Conservation (phyloP, 345 rosid genomes). For the Eucalyptus curtisii region DNA sequence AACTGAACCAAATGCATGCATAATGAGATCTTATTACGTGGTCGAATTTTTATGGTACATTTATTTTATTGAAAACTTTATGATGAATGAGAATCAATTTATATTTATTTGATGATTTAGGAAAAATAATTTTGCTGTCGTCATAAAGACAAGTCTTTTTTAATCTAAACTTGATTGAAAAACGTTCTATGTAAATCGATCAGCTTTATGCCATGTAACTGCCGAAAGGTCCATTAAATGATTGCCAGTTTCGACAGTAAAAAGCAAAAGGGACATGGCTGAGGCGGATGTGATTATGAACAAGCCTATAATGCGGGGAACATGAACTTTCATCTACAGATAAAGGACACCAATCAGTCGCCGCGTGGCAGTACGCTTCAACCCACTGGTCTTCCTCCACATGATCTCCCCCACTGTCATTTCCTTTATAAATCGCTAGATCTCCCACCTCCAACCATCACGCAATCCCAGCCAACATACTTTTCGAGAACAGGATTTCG, state of each 20-base stretch:
- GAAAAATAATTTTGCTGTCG: neutral
- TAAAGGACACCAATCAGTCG: neutral
- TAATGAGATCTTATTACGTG: neutral
- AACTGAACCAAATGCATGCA: fast-evolving
- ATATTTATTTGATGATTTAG: neutral
- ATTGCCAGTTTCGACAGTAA: neutral
- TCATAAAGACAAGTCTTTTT: too few relatives aligned
- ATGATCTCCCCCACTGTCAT: neutral
- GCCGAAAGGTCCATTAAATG: neutral
- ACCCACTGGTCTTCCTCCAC: neutral
- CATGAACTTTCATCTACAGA: neutral
- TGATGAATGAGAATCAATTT: neutral
- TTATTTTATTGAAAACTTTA: neutral
- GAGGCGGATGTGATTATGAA: neutral
- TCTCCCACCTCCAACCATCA: neutral
- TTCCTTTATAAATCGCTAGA: neutral
- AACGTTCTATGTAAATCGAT: neutral
- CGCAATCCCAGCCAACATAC: neutral
- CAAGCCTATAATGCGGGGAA: neutral
- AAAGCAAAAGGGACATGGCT: neutral
- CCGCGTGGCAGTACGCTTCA: neutral
- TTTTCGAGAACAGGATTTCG: neutral
- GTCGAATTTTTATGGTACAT: neutral
- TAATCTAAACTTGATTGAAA: neutral
- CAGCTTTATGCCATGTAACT: neutral